Base-by-base conservation (phyloP, 2,329 filamentous ascomycete genomes). In the Fusarium falciforme region DNA sequence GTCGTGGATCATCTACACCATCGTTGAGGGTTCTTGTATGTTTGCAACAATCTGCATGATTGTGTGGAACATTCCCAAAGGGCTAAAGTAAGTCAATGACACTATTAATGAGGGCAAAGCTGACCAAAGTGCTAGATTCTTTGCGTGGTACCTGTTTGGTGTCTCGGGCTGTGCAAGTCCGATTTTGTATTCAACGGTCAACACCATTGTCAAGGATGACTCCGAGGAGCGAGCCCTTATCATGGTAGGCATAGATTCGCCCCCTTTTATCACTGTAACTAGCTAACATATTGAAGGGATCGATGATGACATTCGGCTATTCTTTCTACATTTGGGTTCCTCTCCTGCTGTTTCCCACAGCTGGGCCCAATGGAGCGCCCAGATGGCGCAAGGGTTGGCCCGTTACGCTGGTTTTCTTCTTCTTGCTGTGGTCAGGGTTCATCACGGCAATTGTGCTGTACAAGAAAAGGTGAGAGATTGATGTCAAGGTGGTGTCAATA, bases 41-140 rank as follows among this genome's bases (percentile, higher is more conserved):
- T 70, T 70, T 33, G 58, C 57, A 2, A 62, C 63, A 17, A 63
- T 67, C 12, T 66, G 63, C 33, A 66, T 70, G 63, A 59, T 67
- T 17, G 67, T 70, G 14, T 70, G 64, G 67, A 47, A 59, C 2
- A 67, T 70, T 10, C 67, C 67, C 7, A 67, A 38, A 27, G 58
- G 57, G 25, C n/a, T 69, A 10, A 66, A 66, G 62, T 63, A 14
- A 11, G 55, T 31, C 17, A 11, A 29, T 44, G 16, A 10, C 5
- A 22, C 1, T 35, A 7, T 11, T 29, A 5, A 57, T 14, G 33
- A 38, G 9, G 2, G 16, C 8, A 0, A 11, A 40, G 22, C 54
- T 58, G n/a, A 58, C n/a, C 8, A 10, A 25, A 5, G 9, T 27
- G 9, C 1, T 14, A 58, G 54, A 16, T 58, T 58, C 33, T 58